A percentile compares a stretch with the other conserved stretches of the same genome.
Evolutionary conservation across 1,139 yeast genomes (phyloP).

Genomic region (Magnusiomyces tetraspermus): DNA sequence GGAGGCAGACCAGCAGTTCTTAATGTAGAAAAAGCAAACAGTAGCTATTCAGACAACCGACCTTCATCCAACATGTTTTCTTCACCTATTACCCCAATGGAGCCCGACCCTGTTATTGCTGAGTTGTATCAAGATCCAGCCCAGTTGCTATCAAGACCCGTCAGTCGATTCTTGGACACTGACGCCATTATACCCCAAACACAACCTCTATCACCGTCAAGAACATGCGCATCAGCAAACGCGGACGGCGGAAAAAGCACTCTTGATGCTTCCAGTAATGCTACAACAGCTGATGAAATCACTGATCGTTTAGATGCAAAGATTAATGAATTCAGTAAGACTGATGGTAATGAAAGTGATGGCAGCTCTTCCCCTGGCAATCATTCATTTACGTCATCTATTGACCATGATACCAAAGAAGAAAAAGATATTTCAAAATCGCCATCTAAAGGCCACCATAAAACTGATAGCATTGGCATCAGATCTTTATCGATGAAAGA

Average conservation of each 20-base stretch:
- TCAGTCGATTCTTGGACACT: constrained; percentile 20
- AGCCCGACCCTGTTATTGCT: constrained; percentile 24
- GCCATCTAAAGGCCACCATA: background rate
- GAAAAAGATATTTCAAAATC: background rate
- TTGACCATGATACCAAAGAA: background rate
- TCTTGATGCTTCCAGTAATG: too few relatives aligned
- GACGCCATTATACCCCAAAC: constrained; percentile 1
- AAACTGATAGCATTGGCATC: background rate
- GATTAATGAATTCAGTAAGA: background rate
- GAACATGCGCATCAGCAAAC: background rate
- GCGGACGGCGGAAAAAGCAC: background rate
- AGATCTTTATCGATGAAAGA: background rate
- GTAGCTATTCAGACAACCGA: background rate
- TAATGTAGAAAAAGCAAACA: background rate
- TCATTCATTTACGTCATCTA: background rate
- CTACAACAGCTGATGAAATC: background rate
- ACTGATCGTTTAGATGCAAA: background rate
- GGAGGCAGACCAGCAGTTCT: background rate
- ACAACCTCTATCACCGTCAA: background rate
- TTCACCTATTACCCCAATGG: constrained; percentile 8
- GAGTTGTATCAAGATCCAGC: constrained; percentile 28
- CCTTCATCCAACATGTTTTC: background rate
- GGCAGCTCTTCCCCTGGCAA: background rate
- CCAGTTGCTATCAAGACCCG: constrained; percentile 26
- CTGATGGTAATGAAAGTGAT: background rate